Evolutionary conservation across 257 asterid species (phyloP).

Genomic region (Solanum pinnatisectum): DNA sequence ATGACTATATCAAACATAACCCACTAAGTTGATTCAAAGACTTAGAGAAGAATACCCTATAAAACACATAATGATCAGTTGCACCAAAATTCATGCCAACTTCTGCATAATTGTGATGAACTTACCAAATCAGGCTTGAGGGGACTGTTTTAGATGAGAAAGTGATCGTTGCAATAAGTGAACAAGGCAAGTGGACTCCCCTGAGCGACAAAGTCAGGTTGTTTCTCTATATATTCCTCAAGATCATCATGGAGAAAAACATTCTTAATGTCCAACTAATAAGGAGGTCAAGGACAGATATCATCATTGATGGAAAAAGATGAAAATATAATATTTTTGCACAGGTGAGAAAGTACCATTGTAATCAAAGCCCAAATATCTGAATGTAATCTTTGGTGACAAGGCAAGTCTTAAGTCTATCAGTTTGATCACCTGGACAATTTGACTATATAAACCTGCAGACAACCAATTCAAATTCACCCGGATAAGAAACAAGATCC

Average conservation of each 20-base stretch:
- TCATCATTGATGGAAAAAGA: neutral
- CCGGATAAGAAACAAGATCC: neutral
- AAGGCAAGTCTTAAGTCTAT: neutral
- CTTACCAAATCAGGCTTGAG: neutral
- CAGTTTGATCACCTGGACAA: neutral
- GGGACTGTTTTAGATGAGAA: neutral
- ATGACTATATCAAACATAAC: neutral
- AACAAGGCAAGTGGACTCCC: neutral
- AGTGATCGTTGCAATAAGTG: neutral
- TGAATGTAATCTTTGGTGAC: neutral
- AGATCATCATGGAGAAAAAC: neutral
- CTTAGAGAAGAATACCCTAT: neutral
- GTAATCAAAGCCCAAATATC: neutral
- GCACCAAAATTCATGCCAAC: neutral
- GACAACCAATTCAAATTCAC: neutral
- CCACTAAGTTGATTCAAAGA: neutral
- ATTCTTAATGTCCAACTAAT: neutral
- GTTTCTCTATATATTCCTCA: neutral
- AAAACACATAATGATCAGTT: neutral
- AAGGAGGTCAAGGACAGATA: neutral
- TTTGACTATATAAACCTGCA: neutral
- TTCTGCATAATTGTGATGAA: neutral
- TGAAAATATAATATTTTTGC: neutral
- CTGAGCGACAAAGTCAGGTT: neutral
- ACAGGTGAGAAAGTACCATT: neutral